phyloP scores from a whole-genome alignment of 148 eudicot species.

The Arbutus unedo region DNA sequence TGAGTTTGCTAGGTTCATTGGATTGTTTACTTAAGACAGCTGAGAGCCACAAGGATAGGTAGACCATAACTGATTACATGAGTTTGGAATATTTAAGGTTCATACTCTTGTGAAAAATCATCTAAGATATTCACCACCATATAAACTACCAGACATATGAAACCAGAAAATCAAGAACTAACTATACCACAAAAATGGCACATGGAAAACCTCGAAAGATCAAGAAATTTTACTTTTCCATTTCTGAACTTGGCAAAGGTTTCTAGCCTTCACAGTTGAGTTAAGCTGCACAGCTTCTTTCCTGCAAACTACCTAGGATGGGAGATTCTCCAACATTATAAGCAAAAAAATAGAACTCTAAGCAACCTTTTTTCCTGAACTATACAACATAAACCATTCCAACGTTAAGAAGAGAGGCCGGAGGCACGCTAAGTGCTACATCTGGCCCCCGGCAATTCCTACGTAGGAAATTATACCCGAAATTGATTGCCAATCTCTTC shows the following conservation, averaged over 20 bases:
- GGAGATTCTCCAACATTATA: not conserved
- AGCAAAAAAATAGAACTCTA: not conserved
- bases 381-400: constrained; percentile 93
- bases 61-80: not conserved
- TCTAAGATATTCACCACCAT: not conserved
- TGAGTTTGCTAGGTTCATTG: too few relatives aligned
- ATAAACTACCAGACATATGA: not conserved
- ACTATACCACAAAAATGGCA: not conserved
- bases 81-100: not conserved
- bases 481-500: constrained; percentile 71
- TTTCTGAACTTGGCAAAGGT: not conserved
- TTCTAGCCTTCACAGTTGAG: constrained; percentile 1
- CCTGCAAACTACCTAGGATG: not conserved
- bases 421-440: constrained; percentile 75
- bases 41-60: too few relatives aligned
- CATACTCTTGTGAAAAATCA: not conserved
- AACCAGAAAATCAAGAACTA: not conserved
- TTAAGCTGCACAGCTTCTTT: not conserved
- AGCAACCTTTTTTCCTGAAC: constrained; percentile 1
- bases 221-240: not conserved
- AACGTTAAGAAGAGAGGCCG: constrained; percentile 79
- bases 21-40: too few relatives aligned
- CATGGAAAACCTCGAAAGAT: too few relatives aligned
- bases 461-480: constrained; percentile 75
- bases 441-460: constrained; percentile 86